Evolutionary conservation across 1,284 basidiomycete genomes (phyloP), one percentile per base, ranked within the genome.

Genomic region (Cutaneotrichosporon cavernicola): DNA sequence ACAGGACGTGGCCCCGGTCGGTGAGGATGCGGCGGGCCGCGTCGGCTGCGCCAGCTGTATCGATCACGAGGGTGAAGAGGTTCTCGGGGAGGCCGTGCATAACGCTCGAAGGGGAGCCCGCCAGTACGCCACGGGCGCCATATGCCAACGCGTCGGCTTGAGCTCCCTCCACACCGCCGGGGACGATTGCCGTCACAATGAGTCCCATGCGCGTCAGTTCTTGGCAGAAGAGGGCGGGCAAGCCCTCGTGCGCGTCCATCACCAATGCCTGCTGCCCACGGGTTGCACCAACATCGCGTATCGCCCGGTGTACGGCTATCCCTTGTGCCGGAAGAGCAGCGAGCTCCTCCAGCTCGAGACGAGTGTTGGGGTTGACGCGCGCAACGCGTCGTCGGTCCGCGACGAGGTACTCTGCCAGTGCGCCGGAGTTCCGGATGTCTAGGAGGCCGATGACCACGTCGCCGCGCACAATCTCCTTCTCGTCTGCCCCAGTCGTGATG

Each of bases 381-480:
- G 88, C 86, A 1, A 92, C 77, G n/a, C 89, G 85, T 70, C 88
- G 87, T 38, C 90, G 86, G 73, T 94, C 90, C 16, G 89, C 85
- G 26, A 90, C 82, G 57, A 94, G 84, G 80, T 91, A 94, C 80
- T 95, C 90, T 26, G 90, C 84, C 18, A 94, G 83, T 6, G 89
- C 90, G 56, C 91, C 91, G 69, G 86, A 88, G 90, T 92, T 69
- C 46, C 56, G 91, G 18, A 90, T 82, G 72, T 92, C 89, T 72
- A 89, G 73, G 62, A 93, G 71, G 11, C 91, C 92, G 64, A 90
- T 82, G 11, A 93, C 89, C 86, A 91, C 90, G 72, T 95, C 92
- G 9, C 90, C 90, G 69, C 87, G 86, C 73, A 83, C 83, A 22
- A 87, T 83, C 43, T 89, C 88, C 56, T 83, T 84, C 18, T 93